Evolutionary conservation across 805 yeast species (phyloP).

Genomic region (Pichia eremophila): DNA sequence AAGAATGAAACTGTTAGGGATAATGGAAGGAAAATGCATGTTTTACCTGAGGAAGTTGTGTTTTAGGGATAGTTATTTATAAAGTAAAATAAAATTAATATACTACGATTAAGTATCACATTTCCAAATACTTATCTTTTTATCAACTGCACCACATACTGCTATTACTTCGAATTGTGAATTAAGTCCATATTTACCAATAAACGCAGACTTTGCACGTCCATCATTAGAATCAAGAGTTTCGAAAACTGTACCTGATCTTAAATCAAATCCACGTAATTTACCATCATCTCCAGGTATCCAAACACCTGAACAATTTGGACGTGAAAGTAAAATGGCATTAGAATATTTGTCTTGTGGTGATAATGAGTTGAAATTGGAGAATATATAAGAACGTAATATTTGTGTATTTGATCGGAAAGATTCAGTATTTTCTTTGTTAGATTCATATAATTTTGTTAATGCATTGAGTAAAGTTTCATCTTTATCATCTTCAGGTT

Average conservation of each 20-base stretch:
- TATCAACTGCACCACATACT: constrained; percentile 43
- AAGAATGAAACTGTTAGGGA: constrained; percentile 43
- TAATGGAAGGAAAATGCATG: constrained; percentile 52
- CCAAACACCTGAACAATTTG: constrained; percentile 44
- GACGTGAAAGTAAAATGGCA: constrained; percentile 30
- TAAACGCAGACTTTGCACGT: constrained; percentile 37
- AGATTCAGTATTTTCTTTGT: constrained; percentile 10
- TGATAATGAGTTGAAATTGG: constrained; percentile 39
- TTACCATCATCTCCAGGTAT: constrained; percentile 61
- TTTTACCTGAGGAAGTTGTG: constrained; percentile 56
- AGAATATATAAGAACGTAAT: constrained; percentile 28
- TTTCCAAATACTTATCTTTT: constrained; percentile 27
- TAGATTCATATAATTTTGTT: constrained; percentile 2
- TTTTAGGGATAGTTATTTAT: constrained; percentile 29
- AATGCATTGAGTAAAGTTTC: background rate
- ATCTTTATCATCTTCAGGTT: background rate
- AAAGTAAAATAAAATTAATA: background rate
- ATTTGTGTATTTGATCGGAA: constrained; percentile 22
- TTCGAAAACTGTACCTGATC: constrained; percentile 27
- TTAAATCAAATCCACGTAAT: constrained; percentile 49
- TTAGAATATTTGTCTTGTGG: constrained; percentile 64
- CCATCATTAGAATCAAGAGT: constrained; percentile 33
- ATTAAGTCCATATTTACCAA: constrained; percentile 16
- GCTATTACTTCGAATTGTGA: constrained; percentile 29
- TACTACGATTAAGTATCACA: background rate